A percentile compares a stretch with the other conserved stretches of the same genome.
These are phyloP conservation scores for Heliamphora exappendiculata DNA, from an alignment of 148 eudicot species.

Conservation along the genomic window DNA sequence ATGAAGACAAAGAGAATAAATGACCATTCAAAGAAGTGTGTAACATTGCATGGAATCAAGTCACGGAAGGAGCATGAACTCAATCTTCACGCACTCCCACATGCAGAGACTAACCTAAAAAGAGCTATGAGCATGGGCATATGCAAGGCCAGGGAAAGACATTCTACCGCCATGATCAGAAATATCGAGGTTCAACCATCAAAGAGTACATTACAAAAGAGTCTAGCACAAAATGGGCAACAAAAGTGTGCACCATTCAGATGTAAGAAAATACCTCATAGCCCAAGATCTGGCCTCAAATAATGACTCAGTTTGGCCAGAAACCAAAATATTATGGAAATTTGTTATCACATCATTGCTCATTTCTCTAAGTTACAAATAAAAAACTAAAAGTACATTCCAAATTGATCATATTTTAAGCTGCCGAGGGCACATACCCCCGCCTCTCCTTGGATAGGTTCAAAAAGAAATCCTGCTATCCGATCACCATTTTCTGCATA, in stretches of 20 bases:
- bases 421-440: conserved; percentile 59
- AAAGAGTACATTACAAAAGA: neutral
- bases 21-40: no score
- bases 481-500: conserved; percentile 71
- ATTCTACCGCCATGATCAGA: no score
- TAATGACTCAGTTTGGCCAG: neutral
- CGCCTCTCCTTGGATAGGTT: conserved; percentile 99
- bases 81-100: no score
- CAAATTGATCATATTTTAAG: neutral
- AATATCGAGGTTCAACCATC: no score
- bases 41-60: neutral
- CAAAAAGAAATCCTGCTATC: conserved; percentile 95
- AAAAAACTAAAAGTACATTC: neutral
- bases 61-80: no score
- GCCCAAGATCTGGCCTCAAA: neutral
- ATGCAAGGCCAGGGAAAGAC: no score
- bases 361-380: conserved; percentile 4
- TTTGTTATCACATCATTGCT: neutral
- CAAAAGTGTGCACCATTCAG: neutral
- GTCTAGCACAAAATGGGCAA: no score
- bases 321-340: neutral
- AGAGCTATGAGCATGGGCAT: no score
- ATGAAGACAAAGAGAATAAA: neutral
- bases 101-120: no score
- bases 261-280: neutral